phyloP scores from a whole-genome alignment of 2,329 filamentous ascomycete genomes.

The Tolypocladium cylindrosporum region DNA sequence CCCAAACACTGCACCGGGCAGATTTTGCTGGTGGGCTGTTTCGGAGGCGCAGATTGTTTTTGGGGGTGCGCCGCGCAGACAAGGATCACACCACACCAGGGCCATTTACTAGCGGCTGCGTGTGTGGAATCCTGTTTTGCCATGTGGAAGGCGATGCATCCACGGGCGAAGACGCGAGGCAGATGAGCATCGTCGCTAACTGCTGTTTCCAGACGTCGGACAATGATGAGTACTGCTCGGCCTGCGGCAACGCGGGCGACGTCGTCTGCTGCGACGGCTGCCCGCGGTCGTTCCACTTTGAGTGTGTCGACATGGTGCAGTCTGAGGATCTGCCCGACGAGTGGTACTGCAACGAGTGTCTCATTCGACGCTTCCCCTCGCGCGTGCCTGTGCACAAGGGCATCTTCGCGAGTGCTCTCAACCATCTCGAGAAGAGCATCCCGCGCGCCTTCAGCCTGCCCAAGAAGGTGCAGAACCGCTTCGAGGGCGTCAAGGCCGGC shows the following conservation, averaged over 20 bases:
- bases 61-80: conserved; percentile 3
- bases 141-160: not conserved
- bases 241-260: conserved; percentile 74
- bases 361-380: conserved; percentile 37
- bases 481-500: conserved; percentile 69
- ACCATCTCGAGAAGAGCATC: conserved; percentile 56
- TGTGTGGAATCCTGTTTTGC: conserved; percentile 1
- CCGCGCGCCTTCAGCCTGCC: conserved; percentile 67
- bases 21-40: not conserved
- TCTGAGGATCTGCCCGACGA: conserved; percentile 58
- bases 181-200: conserved; percentile 17
- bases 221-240: conserved; percentile 83
- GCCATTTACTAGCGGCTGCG: conserved; percentile 1
- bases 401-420: conserved; percentile 53
- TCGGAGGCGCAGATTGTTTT: not conserved
- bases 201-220: conserved; percentile 33
- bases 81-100: conserved; percentile 2
- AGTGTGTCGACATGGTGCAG: conserved; percentile 75
- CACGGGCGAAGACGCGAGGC: not conserved
- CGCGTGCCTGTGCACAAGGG: conserved; percentile 37
- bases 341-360: conserved; percentile 77
- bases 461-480: conserved; percentile 59
- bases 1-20: not conserved
- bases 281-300: conserved; percentile 79
- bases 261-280: conserved; percentile 93